These are phyloP conservation scores for Trametes cubensis DNA, from an alignment of 768 basidiomycete species.

Conservation along the genomic window DNA sequence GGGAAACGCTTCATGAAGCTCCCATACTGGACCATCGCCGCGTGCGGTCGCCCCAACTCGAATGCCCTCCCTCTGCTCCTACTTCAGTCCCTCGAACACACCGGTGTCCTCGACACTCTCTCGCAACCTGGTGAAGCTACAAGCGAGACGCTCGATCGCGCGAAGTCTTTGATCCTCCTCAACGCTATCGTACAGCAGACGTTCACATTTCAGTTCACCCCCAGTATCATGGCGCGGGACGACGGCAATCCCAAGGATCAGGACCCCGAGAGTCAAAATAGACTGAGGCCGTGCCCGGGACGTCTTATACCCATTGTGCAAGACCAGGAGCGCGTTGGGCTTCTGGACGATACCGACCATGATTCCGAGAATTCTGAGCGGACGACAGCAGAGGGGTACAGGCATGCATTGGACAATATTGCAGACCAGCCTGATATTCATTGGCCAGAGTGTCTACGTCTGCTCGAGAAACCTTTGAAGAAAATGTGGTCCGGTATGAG, in stretches of 20 bases:
- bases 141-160: constrained; percentile 28
- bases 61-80: constrained; percentile 36
- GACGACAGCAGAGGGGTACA: constrained; percentile 6
- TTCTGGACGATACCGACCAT: constrained; percentile 29
- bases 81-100: constrained; percentile 29
- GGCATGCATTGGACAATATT: constrained; percentile 26
- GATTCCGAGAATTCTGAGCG: constrained; percentile 9
- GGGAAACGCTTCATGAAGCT: constrained; percentile 27
- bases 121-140: constrained; percentile 21
- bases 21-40: constrained; percentile 35
- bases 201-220: constrained; percentile 35
- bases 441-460: constrained; percentile 25
- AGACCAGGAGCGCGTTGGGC: constrained; percentile 33
- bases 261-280: constrained; percentile 19
- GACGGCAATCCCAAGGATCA: constrained; percentile 15
- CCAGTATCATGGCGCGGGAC: constrained; percentile 28
- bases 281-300: constrained; percentile 21
- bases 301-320: constrained; percentile 28
- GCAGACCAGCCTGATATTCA: constrained; percentile 30
- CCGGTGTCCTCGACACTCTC: constrained; percentile 32
- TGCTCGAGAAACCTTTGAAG: constrained; percentile 30
- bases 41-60: constrained; percentile 34
- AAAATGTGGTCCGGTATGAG: constrained; percentile 22
- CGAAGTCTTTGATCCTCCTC: constrained; percentile 34
- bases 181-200: constrained; percentile 36